phyloP scores from a whole-genome alignment of 306 rosid genomes.

The Medicago ruthenica region DNA sequence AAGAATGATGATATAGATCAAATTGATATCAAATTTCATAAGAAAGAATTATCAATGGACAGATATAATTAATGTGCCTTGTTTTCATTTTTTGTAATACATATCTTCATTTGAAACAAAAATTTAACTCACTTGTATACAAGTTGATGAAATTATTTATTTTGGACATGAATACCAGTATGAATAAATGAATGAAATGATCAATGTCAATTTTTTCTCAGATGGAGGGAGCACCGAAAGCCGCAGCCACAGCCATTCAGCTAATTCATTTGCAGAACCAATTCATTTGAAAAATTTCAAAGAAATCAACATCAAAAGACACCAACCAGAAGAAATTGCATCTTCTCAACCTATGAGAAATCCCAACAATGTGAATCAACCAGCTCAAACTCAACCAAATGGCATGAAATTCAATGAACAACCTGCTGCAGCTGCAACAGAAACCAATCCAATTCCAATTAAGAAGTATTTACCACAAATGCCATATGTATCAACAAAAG shows the following conservation, averaged over 20 bases:
- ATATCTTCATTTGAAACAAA: no score
- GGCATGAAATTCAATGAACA: background rate
- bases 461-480: slow-evolving; percentile 50
- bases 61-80: no score
- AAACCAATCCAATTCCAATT: slow-evolving; percentile 9
- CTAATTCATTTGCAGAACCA: slow-evolving; percentile 46
- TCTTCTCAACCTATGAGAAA: no score
- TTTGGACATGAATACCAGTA: no score
- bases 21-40: no score
- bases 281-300: slow-evolving; percentile 25
- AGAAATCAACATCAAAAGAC: slow-evolving; percentile 30
- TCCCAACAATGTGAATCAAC: slow-evolving; percentile 31
- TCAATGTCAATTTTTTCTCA: slow-evolving; percentile 34
- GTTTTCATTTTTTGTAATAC: no score
- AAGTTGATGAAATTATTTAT: no score
- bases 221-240: slow-evolving; percentile 62
- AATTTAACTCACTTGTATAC: no score
- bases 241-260: slow-evolving; percentile 54
- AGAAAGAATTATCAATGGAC: no score
- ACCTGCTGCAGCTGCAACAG: background rate
- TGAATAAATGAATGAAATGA: no score
- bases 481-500: slow-evolving; percentile 79
- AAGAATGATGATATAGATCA: no score
- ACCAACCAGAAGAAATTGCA: slow-evolving; percentile 47
- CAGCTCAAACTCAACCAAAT: slow-evolving; percentile 6